A percentile compares a stretch with the other conserved stretches of the same genome.
These are phyloP conservation scores for Closterium sp. DNA, from an alignment of 139 green algal genomes.

Conservation along the genomic window DNA sequence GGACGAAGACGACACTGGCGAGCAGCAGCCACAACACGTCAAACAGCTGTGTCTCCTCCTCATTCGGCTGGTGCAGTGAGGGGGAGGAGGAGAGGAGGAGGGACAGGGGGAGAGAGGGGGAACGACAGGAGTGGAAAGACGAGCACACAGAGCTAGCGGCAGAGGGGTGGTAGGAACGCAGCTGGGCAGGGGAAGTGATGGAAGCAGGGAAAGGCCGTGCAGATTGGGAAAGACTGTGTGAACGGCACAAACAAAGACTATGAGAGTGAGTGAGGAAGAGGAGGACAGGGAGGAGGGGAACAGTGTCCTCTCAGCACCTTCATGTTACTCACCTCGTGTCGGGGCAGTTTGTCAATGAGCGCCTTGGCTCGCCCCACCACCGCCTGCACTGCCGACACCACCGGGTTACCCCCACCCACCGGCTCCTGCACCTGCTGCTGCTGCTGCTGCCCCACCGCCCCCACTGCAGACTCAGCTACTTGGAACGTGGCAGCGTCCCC, in stretches of 20 bases:
- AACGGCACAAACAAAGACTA: too few species aligned
- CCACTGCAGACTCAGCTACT: neutral
- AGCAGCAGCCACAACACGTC: slow-evolving; percentile 88
- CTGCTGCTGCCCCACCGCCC: neutral
- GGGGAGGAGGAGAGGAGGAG: too few species aligned
- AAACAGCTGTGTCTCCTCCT: slow-evolving; percentile 54
- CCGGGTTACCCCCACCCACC: neutral
- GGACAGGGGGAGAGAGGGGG: neutral
- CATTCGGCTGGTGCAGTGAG: slow-evolving; percentile 1
- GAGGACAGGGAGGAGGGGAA: slow-evolving; percentile 4
- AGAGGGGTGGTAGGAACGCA: neutral
- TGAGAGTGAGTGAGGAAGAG: too few species aligned
- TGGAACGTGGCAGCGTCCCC: neutral
- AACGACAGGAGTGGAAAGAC: neutral
- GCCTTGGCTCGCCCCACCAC: neutral
- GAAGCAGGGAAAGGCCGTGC: neutral
- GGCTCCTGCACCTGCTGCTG: neutral
- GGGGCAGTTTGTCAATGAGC: slow-evolving; percentile 24
- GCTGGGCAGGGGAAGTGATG: too few species aligned
- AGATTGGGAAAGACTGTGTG: neutral
- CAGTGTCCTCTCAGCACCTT: neutral
- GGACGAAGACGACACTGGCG: slow-evolving; percentile 73
- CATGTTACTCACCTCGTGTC: slow-evolving; percentile 15
- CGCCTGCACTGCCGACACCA: slow-evolving; percentile 8
- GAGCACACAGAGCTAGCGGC: neutral